phyloP scores from a whole-genome alignment of 208 protist genomes.

The Crithidia brevicula region DNA sequence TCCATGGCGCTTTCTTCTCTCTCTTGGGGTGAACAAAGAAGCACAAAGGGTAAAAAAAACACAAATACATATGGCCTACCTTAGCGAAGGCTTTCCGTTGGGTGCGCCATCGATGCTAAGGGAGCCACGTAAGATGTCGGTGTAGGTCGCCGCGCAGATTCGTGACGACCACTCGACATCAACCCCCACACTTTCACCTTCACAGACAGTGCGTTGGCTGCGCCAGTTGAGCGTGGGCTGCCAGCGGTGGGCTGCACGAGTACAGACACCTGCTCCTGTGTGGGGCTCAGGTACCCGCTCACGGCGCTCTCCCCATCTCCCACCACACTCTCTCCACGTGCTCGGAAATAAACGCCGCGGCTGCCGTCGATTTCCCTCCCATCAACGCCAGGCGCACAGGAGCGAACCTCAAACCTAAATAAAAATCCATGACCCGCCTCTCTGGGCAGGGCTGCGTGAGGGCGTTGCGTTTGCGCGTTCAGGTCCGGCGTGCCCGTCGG shows the following conservation, averaged over 20 bases:
- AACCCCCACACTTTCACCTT: conserved; percentile 36
- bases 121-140: not conserved
- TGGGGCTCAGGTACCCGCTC: conserved; percentile 17
- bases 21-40: too few species aligned
- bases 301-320: conserved; percentile 31
- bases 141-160: not conserved
- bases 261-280: conserved; percentile 14
- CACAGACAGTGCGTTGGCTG: not conserved
- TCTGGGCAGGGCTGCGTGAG: not conserved
- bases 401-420: conserved; percentile 27
- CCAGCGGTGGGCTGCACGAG: conserved; percentile 19
- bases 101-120: not conserved
- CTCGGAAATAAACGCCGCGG: conserved; percentile 18
- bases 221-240: not conserved
- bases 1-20: not conserved
- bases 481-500: not conserved
- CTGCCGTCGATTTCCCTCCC: not conserved
- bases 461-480: not conserved
- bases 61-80: too few species aligned
- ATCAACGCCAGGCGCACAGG: not conserved
- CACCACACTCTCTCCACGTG: conserved; percentile 18
- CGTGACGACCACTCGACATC: too few species aligned
- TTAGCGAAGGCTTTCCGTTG: conserved; percentile 13
- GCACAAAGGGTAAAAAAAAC: too few species aligned
- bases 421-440: conserved; percentile 17